Percentiles rank a stretch among this genome's conserved stretches.
These are phyloP conservation scores for Talaromyces proteolyticus DNA, from an alignment of 495 filamentous ascomycete genomes.

Conservation along the genomic window DNA sequence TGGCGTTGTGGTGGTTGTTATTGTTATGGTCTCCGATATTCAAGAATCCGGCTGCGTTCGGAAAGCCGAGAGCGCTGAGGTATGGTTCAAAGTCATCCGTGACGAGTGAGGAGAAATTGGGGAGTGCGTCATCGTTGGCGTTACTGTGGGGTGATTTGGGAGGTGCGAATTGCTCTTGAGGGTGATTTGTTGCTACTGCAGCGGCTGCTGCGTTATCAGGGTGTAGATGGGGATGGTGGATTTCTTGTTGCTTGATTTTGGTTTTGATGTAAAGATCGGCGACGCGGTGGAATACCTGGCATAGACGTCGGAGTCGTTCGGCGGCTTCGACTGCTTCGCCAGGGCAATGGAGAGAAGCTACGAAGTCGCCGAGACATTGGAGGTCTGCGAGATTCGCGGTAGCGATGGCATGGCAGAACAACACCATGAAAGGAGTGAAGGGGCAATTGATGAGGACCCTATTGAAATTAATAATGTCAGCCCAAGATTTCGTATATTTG, in stretches of 20 bases:
- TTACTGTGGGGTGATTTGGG: background rate
- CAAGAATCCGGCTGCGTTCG: slow-evolving; percentile 33
- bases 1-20: background rate
- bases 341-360: slow-evolving; percentile 46
- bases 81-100: slow-evolving; percentile 61
- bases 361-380: slow-evolving; percentile 47
- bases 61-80: slow-evolving; percentile 54
- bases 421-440: slow-evolving; percentile 63
- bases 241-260: slow-evolving; percentile 27
- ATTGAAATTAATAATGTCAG: too few species aligned
- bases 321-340: slow-evolving; percentile 49
- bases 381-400: slow-evolving; percentile 34
- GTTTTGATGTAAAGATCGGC: slow-evolving; percentile 58
- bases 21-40: slow-evolving; percentile 5
- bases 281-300: slow-evolving; percentile 54
- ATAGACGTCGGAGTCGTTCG: slow-evolving; percentile 53
- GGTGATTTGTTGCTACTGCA: background rate
- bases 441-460: slow-evolving; percentile 62
- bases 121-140: slow-evolving; percentile 23
- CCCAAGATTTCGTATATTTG: too few species aligned
- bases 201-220: background rate
- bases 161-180: background rate
- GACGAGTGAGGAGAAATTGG: slow-evolving; percentile 36
- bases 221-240: slow-evolving; percentile 13
- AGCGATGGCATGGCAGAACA: slow-evolving; percentile 65